Conservation (phyloP, 108 stramenopile species). For the Aurantiochytrium sp. region DNA sequence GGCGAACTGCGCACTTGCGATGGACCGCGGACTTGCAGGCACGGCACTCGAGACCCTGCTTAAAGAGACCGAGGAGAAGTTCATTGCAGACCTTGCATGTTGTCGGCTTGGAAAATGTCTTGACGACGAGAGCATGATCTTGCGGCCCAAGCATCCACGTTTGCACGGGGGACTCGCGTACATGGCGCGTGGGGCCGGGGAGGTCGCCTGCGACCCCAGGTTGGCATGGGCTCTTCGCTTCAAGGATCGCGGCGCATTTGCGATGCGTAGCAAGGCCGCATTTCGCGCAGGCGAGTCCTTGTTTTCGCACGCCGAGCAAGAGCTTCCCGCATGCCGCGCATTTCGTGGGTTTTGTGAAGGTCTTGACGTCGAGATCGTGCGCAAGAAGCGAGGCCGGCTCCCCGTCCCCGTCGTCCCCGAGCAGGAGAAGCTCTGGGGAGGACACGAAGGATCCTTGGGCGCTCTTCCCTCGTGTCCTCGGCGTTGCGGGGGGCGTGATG, state of each 20-base stretch:
- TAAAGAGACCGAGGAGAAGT: neutral
- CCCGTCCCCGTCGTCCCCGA: neutral
- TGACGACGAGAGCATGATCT: neutral
- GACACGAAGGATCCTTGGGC: too few species aligned
- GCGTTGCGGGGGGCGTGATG: too few species aligned
- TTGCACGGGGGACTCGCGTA: neutral
- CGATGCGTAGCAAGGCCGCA: neutral
- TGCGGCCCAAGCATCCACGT: neutral
- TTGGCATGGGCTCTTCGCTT: neutral
- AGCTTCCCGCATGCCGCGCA: neutral
- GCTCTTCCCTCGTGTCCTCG: too few species aligned
- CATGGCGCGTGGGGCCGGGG: too few species aligned
- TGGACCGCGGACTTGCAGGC: neutral
- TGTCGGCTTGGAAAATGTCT: neutral
- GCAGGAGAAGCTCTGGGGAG: too few species aligned
- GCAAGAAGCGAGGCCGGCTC: neutral
- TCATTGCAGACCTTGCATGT: neutral
- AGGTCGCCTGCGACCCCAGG: neutral
- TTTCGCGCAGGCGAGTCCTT: neutral
- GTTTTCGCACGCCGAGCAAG: neutral
- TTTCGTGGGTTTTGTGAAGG: neutral
- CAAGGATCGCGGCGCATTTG: neutral
- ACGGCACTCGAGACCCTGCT: constrained; percentile 9
- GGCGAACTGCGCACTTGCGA: neutral
- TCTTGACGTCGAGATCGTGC: neutral